A percentile compares a stretch with the other conserved stretches of the same genome.
phyloP scores from a whole-genome alignment of 768 basidiomycete genomes.

The Boletus insuetus region DNA sequence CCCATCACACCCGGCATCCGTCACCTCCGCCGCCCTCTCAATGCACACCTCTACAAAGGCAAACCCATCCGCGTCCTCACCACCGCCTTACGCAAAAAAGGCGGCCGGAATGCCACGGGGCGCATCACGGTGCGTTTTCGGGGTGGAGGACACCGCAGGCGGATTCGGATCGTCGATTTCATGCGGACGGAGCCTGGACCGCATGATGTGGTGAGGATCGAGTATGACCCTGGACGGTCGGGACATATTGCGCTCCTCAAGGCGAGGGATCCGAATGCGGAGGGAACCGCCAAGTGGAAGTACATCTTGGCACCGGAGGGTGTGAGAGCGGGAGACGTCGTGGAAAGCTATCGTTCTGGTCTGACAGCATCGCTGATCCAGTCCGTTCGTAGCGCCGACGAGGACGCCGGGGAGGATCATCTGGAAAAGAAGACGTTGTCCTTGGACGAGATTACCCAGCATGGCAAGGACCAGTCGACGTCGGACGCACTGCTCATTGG shows the following conservation, averaged over 20 bases:
- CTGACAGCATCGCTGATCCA: conserved; percentile 71
- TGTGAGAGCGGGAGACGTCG: conserved; percentile 81
- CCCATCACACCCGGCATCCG: conserved; percentile 85
- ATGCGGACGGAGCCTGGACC: conserved; percentile 71
- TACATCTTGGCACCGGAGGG: conserved; percentile 95
- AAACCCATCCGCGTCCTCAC: conserved; percentile 84
- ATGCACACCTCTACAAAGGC: conserved; percentile 81
- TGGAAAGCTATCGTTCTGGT: conserved; percentile 82
- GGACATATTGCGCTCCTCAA: conserved; percentile 91
- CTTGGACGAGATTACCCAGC: conserved; percentile 23
- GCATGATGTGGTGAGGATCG: conserved; percentile 90
- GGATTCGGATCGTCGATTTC: conserved; percentile 88
- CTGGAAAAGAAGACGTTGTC: conserved; percentile 11
- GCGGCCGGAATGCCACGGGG: conserved; percentile 83
- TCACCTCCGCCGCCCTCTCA: conserved; percentile 80
- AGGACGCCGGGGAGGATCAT: background rate
- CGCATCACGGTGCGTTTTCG: conserved; percentile 83
- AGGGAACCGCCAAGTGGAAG: conserved; percentile 64
- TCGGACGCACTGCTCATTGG: conserved; percentile 74
- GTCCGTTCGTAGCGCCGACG: conserved; percentile 31
- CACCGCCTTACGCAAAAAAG: conserved; percentile 73
- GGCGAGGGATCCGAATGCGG: conserved; percentile 52
- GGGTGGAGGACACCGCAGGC: conserved; percentile 88
- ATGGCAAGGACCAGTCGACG: conserved; percentile 34
- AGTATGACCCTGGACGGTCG: conserved; percentile 93